phyloP scores from a whole-genome alignment of 257 asterid species.

The Solanum boliviense region DNA sequence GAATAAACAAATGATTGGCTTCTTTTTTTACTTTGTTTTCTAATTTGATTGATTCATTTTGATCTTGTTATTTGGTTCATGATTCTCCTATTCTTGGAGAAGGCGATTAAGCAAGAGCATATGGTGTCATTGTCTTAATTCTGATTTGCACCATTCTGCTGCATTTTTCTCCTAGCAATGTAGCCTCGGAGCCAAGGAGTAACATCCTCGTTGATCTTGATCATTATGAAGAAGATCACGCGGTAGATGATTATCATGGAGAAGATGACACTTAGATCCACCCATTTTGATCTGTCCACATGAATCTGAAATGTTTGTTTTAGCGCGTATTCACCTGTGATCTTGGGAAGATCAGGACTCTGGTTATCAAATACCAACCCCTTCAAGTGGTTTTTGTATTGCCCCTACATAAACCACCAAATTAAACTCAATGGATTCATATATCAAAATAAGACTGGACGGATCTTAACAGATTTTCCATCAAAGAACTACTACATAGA shows the following conservation, averaged over 20 bases:
- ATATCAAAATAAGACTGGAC: background rate
- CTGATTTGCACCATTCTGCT: slow-evolving; percentile 44
- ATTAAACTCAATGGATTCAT: background rate
- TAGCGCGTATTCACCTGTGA: background rate
- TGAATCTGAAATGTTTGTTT: slow-evolving; percentile 12
- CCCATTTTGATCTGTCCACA: slow-evolving; percentile 70
- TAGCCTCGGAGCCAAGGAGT: slow-evolving; percentile 91
- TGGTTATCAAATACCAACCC: background rate
- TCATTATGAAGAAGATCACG: slow-evolving; percentile 72
- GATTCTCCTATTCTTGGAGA: slow-evolving; percentile 45
- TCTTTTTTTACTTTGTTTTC: background rate
- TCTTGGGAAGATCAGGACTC: background rate
- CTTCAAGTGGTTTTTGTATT: background rate
- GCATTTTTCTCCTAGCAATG: slow-evolving; percentile 78
- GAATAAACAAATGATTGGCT: background rate
- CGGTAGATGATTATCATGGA: slow-evolving; percentile 81
- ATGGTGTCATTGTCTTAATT: slow-evolving; percentile 24
- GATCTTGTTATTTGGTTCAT: slow-evolving; percentile 11
- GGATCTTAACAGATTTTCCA: background rate
- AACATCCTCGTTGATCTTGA: slow-evolving; percentile 82
- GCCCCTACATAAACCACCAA: background rate
- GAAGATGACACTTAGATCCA: slow-evolving; percentile 60
- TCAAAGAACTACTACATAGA: background rate
- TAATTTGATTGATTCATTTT: background rate
- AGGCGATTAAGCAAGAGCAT: slow-evolving; percentile 78